Evolutionary conservation across 768 basidiomycete genomes (phyloP), one percentile per base, ranked within the genome.

Genomic region (Boletus huronensis): DNA sequence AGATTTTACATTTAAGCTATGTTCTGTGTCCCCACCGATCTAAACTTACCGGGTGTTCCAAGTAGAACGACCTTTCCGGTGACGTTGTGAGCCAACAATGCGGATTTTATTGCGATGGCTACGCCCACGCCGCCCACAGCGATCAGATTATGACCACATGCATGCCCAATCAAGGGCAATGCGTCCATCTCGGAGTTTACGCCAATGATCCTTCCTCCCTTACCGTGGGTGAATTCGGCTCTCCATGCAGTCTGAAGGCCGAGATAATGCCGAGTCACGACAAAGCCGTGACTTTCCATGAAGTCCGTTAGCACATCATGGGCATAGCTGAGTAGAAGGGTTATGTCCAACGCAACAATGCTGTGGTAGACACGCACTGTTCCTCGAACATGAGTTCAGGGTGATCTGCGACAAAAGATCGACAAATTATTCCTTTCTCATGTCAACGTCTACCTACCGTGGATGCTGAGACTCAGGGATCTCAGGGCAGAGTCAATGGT

Each of bases 61-160:
- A 93, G 77, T 25, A 92, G 76, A 53, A 92, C 73, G 35, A 93
- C 72, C 51, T 78, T 90, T 7, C 88, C 90, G 29, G 82, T 62
- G 41, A 87, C 74, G 61, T 82, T 72, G 66, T 84, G 82, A 49
- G 78, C 74, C 69, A 83, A 73, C 57, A 92, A 66, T 26, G 85
- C 88, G 48, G 82, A 77, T 66, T 85, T 86, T 49, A 91, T 77
- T 32, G 87, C 87, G 51, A 93, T 69, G 29, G 89, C 88, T 41
- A 85, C 74, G 35, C 85, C 90, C 32, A 88, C 82, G 38, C 89
- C 90, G 58, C 83, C 82, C 61, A 85, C 80, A 43, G 90, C 90
- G 60, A 91, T 91, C 58, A 93, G 76, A 68, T 92, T 91, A 70
- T 93, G 90, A 0, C 90, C 90, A 64, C 90, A 92, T 0, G 81